Evolutionary conservation across 2,329 filamentous ascomycete species (phyloP).

Genomic region (Colletotrichum tropicale): DNA sequence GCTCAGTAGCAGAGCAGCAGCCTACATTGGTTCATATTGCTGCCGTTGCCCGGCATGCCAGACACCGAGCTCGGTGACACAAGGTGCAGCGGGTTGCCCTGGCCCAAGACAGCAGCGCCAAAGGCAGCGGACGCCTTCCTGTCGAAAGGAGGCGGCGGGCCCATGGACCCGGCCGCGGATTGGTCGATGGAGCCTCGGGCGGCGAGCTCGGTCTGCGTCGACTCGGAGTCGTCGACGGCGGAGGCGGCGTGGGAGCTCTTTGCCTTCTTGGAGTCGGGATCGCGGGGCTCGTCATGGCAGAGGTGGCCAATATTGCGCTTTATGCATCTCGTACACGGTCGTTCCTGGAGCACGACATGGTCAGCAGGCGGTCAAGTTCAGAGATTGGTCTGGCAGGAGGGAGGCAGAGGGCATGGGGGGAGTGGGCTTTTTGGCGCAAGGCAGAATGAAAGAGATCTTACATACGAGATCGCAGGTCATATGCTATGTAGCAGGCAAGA

Average conservation of each 20-base stretch:
- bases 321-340: conserved; percentile 95
- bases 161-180: conserved; percentile 56
- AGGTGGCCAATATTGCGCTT: conserved; percentile 98
- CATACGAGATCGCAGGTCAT: conserved; percentile 93
- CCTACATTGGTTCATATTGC: conserved; percentile 78
- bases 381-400: background rate
- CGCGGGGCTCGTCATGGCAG: conserved; percentile 96
- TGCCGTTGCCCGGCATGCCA: conserved; percentile 57
- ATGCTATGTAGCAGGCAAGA: conserved; percentile 64
- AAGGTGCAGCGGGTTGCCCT: conserved; percentile 65
- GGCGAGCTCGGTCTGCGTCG: conserved; percentile 49
- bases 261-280: conserved; percentile 78
- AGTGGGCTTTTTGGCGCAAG: background rate
- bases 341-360: conserved; percentile 65
- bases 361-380: conserved; percentile 27
- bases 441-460: conserved; percentile 30
- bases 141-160: conserved; percentile 52
- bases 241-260: conserved; percentile 68
- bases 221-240: conserved; percentile 65
- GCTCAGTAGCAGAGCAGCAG: conserved; percentile 32
- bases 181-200: conserved; percentile 61
- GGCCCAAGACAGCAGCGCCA: conserved; percentile 42
- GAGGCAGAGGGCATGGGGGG: background rate
- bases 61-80: conserved; percentile 75
- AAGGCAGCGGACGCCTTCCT: conserved; percentile 9